Evolutionary conservation across 2,329 filamentous ascomycete species (phyloP).

Genomic region (Trichoderma sp.): DNA sequence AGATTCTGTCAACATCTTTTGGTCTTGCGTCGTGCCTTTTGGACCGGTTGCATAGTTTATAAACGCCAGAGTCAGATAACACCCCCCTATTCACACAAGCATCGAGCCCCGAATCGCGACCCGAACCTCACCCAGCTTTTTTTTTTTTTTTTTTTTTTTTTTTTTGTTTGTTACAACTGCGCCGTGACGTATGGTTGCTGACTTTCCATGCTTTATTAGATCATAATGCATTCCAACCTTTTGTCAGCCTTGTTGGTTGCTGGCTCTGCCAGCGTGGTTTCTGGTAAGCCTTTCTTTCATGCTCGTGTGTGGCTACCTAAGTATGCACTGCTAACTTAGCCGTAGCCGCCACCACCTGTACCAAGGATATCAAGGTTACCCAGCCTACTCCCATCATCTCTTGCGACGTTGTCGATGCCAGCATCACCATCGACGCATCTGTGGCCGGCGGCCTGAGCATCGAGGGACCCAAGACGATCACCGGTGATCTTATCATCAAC

Average conservation of each 20-base stretch:
- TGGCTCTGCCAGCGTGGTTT: slow-evolving; percentile 42
- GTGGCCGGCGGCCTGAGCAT: slow-evolving; percentile 62
- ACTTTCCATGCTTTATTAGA: slow-evolving; percentile 29
- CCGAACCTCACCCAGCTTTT: not conserved
- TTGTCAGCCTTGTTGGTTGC: slow-evolving; percentile 50
- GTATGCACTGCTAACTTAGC: not conserved
- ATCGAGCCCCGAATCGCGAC: slow-evolving; percentile 3
- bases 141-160: too few relatives aligned
- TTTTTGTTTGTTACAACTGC: not conserved
- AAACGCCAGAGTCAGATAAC: slow-evolving; percentile 29
- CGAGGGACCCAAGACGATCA: slow-evolving; percentile 58
- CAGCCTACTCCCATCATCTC: slow-evolving; percentile 62
- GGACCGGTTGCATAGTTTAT: slow-evolving; percentile 31
- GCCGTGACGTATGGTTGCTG: slow-evolving; percentile 1
- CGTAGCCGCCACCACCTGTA: slow-evolving; percentile 35
- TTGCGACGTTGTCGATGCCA: slow-evolving; percentile 71
- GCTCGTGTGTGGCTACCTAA: not conserved
- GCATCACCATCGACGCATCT: slow-evolving; percentile 62
- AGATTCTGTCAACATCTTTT: slow-evolving; percentile 31
- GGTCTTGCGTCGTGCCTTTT: slow-evolving; percentile 29
- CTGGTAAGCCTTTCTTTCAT: slow-evolving; percentile 42
- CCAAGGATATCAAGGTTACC: slow-evolving; percentile 62
- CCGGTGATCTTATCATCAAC: slow-evolving; percentile 63
- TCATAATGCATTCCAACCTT: slow-evolving; percentile 51
- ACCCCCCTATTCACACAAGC: not conserved